Percentiles rank a stretch among this genome's conserved stretches.
Evolutionary conservation across 1,284 basidiomycete genomes (phyloP).

Genomic region (Sphaerobolus stellatus): DNA sequence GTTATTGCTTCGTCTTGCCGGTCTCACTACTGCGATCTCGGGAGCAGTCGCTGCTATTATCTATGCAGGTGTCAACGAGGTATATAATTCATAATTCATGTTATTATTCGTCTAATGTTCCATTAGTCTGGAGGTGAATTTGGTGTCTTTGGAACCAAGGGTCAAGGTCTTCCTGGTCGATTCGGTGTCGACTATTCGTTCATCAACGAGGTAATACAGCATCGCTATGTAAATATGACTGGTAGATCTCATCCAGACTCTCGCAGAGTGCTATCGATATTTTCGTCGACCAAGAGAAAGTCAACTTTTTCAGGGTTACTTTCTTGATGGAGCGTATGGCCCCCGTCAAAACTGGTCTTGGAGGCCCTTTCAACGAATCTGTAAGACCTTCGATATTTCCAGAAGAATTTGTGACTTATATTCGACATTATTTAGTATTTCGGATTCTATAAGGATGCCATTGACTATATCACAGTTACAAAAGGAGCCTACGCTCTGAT

Average conservation of each 20-base stretch:
- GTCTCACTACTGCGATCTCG: background rate
- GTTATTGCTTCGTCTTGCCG: background rate
- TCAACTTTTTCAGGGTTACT: conserved; percentile 48
- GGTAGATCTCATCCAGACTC: background rate
- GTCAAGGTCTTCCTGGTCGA: conserved; percentile 39
- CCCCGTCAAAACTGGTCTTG: conserved; percentile 30
- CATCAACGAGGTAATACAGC: conserved; percentile 49
- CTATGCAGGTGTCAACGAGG: background rate
- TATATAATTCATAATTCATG: background rate
- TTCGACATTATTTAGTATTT: conserved; percentile 36
- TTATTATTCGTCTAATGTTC: background rate
- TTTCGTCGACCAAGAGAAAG: conserved; percentile 47
- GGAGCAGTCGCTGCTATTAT: background rate
- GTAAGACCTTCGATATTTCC: conserved; percentile 19
- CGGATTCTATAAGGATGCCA: conserved; percentile 40
- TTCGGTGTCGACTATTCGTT: conserved; percentile 47
- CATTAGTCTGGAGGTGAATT: conserved; percentile 12
- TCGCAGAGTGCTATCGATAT: conserved; percentile 43
- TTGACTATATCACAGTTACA: conserved; percentile 41
- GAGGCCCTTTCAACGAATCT: conserved; percentile 44
- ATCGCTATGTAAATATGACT: background rate
- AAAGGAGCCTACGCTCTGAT: conserved; percentile 45
- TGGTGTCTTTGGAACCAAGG: conserved; percentile 3
- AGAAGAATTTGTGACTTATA: background rate
- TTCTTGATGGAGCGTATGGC: conserved; percentile 37